Base-by-base conservation (phyloP, 257 asterid genomes). In the Solanum pimpinellifolium region DNA sequence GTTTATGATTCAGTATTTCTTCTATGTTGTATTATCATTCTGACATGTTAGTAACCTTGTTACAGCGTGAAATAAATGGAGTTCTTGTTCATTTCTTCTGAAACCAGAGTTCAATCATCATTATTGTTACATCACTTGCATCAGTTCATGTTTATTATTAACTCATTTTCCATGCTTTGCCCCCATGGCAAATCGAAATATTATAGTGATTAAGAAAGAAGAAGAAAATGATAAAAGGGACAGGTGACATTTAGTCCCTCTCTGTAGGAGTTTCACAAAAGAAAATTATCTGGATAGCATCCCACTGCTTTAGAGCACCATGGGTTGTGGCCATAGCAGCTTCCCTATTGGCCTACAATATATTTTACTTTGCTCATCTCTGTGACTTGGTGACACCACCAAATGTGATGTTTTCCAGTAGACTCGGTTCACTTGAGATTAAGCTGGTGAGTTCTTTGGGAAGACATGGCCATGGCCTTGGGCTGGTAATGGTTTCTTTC, bases 381-480 rank as follows among this genome's bases (percentile, higher is more conserved):
- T 92, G 90, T 29, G 93, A 85, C 86, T 90, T 91, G 62, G 87
- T 68, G 83, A 86, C 84, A 37, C 93, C 85, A 23, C 90, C 90
- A 35, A 85, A 89, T 5, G 87, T 80, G 31, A 91, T 87, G 86
- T 86, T 90, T 29, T 65, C 78, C 87, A 90, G 49, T 44, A 77
- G 52, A 20, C 52, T 62, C 16, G 2, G 29, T 83, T 70, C 46
- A 77, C 83, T 4, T 86, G 84, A 85, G 35, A 86, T 86, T 65
- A 90, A 89, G 62, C 84, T 72, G 72, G 13, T 21, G 72, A 81
- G 83, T 46, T 90, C 89, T 47, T 89, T 91, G 15, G 92, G 92
- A 84, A 91, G 90, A 89, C 90, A 85, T 49, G 92, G 90, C 94
- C 92, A 91, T 73, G 80, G 72, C 89, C 81, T 44, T 46, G 65